Base-by-base conservation (phyloP, 2,329 filamentous ascomycete genomes). In the Neonectria punicea region DNA sequence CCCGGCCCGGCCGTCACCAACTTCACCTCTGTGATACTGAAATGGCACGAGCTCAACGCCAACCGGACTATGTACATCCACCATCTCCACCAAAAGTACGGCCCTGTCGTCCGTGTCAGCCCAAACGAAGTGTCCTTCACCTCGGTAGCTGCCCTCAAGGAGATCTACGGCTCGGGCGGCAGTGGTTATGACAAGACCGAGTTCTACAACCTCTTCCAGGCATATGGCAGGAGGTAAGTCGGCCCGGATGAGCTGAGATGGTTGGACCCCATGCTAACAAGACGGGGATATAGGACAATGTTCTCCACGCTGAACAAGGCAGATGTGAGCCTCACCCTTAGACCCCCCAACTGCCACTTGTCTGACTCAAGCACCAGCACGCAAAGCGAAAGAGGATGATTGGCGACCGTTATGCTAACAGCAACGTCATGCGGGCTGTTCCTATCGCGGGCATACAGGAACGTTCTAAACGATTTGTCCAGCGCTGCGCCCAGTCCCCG, bases 401-500 rank as follows among this genome's bases (percentile, higher is more conserved):
- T 49, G 89, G 89, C 1, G 88, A 91, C 72, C 83, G 89, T 32
- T 92, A 92, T 74, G 87, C 90, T 32, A 92, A 92, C 77, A 88
- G 86, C 58, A 92, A 91, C 72, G 80, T 92, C 54, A 84, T 91
- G 78, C 85, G 85, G 32, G 75, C 83, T 5, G 79, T 80, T 2
- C 85, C 88, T 2, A 76, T 91, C 30, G 76, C 81, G 5, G 89
- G 87, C 2, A 88, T 92, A 53, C 78, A 84, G 58, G 83, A 88
- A 67, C 81, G 88, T 6, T 87, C 89, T 0, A 77, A 74, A 39
- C 82, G 81, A 30, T 90, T 92, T 67, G 75, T 89, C 6, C 78
- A 82, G 18, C 83, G 84, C 50, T 90, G 88, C 66, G 74, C 78
- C 30, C 79, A 79, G 32, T 81, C 83, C 2, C 74, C 78, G 1